phyloP scores from a whole-genome alignment of 768 basidiomycete genomes.

The Rickenella mellea region DNA sequence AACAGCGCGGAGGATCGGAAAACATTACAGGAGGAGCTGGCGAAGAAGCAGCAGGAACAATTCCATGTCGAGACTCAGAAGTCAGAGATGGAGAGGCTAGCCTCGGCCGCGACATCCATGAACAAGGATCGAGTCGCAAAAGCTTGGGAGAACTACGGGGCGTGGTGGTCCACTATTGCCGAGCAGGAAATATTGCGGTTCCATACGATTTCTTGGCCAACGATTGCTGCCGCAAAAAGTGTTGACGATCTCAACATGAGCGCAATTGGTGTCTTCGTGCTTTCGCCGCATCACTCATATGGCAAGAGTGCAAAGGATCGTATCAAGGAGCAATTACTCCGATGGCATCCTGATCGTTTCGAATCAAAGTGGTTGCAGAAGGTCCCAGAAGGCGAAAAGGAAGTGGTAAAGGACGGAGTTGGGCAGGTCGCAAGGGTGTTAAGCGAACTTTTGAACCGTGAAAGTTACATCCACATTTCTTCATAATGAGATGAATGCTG shows the following conservation, averaged over 20 bases:
- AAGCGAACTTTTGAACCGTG: slow-evolving; percentile 49
- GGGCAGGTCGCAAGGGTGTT: slow-evolving; percentile 62
- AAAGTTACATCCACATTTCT: too few relatives aligned
- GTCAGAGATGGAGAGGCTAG: slow-evolving; percentile 34
- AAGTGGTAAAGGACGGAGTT: slow-evolving; percentile 62
- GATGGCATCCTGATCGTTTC: slow-evolving; percentile 82
- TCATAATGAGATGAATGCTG: too few relatives aligned
- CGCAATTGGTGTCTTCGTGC: slow-evolving; percentile 52
- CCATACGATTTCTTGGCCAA: slow-evolving; percentile 68
- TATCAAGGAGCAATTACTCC: slow-evolving; percentile 62
- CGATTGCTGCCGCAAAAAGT: slow-evolving; percentile 42
- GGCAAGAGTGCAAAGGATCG: slow-evolving; percentile 59
- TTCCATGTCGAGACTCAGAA: slow-evolving; percentile 63
- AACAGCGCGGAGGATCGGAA: slow-evolving; percentile 3
- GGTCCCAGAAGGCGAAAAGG: slow-evolving; percentile 54
- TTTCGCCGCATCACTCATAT: slow-evolving; percentile 44
- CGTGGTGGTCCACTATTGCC: slow-evolving; percentile 47
- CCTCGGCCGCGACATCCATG: slow-evolving; percentile 30
- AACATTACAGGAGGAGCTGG: slow-evolving; percentile 1
- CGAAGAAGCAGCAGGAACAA: slow-evolving; percentile 44
- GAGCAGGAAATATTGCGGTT: slow-evolving; percentile 13
- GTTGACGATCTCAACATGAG: slow-evolving; percentile 53
- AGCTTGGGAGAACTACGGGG: slow-evolving; percentile 52
- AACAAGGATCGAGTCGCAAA: slow-evolving; percentile 46
- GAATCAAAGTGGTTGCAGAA: slow-evolving; percentile 58